Percentiles rank a stretch among this genome's conserved stretches.
Conservation (phyloP, 495 filamentous ascomycete species). For the Alectoria sarmentosa region DNA sequence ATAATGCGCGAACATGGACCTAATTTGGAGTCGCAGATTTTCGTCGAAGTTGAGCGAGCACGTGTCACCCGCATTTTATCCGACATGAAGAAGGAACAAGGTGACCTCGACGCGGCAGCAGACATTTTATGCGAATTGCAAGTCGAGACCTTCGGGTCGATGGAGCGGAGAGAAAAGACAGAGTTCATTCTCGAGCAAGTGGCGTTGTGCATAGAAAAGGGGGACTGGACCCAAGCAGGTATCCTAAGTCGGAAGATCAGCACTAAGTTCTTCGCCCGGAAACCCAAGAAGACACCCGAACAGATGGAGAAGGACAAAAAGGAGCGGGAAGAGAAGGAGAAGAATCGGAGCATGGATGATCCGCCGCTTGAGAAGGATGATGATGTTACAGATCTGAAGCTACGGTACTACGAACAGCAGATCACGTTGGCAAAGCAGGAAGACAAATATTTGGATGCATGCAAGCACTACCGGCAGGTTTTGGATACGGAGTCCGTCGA, state of each 20-base stretch:
- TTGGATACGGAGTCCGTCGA: constrained; percentile 91
- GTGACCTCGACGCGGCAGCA: constrained; percentile 80
- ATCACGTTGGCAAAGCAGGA: constrained; percentile 93
- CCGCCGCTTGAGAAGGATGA: constrained; percentile 70
- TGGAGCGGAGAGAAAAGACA: constrained; percentile 94
- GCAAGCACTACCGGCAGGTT: constrained; percentile 95
- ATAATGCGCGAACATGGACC: not conserved
- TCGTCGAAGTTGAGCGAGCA: constrained; percentile 96
- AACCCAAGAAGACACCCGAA: constrained; percentile 80
- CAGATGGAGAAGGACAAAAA: constrained; percentile 84
- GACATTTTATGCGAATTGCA: constrained; percentile 95
- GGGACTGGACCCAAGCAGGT: constrained; percentile 91
- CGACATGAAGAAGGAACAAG: constrained; percentile 92
- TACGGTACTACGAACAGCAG: constrained; percentile 94
- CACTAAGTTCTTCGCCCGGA: constrained; percentile 80
- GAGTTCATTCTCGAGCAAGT: constrained; percentile 98
- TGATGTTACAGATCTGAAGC: constrained; percentile 92
- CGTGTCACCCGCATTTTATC: constrained; percentile 91
- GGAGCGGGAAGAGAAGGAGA: constrained; percentile 72
- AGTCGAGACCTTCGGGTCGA: constrained; percentile 97
- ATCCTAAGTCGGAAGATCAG: constrained; percentile 96
- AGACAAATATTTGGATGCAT: constrained; percentile 90
- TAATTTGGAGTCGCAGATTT: constrained; percentile 56
- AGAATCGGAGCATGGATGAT: constrained; percentile 61
- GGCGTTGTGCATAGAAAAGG: constrained; percentile 86